phyloP scores from a whole-genome alignment of 2,329 filamentous ascomycete species.

The Pseudocercospora crystallina region DNA sequence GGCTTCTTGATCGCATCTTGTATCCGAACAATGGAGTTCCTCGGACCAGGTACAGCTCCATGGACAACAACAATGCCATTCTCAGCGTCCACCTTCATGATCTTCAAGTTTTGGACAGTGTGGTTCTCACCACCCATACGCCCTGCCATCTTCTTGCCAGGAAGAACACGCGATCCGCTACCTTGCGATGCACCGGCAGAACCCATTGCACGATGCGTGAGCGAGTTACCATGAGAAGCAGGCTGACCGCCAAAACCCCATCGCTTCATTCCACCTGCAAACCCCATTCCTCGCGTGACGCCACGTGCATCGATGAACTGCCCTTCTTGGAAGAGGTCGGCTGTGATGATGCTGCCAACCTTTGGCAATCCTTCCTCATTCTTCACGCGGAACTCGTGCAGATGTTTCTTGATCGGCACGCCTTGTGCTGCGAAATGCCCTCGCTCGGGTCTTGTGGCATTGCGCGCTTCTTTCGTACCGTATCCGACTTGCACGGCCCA shows the following conservation, averaged over 20 bases:
- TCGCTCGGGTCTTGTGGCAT: constrained; percentile 77
- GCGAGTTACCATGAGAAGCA: constrained; percentile 91
- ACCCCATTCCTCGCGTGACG: constrained; percentile 83
- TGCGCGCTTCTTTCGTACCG: constrained; percentile 70
- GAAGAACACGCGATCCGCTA: constrained; percentile 84
- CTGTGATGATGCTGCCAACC: constrained; percentile 72
- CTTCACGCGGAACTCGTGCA: constrained; percentile 85
- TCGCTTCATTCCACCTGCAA: constrained; percentile 96
- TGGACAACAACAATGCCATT: constrained; percentile 86
- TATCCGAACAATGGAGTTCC: constrained; percentile 78
- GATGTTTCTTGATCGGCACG: constrained; percentile 77
- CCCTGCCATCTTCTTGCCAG: constrained; percentile 97
- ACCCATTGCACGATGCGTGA: constrained; percentile 90
- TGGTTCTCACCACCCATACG: constrained; percentile 88
- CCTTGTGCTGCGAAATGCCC: constrained; percentile 84
- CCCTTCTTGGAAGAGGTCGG: constrained; percentile 88
- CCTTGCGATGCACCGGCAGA: constrained; percentile 87
- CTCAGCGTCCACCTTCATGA: constrained; percentile 82
- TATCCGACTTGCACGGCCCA: constrained; percentile 88
- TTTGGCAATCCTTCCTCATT: constrained; percentile 69
- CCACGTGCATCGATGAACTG: constrained; percentile 86
- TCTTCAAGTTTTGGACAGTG: constrained; percentile 86
- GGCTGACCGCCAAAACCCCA: constrained; percentile 87
- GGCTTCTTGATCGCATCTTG: constrained; percentile 90
- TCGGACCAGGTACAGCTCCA: constrained; percentile 84